Percentiles rank a stretch among this genome's conserved stretches.
These are phyloP conservation scores for Phytomonas francai DNA, from an alignment of 208 protist species.

Conservation along the genomic window DNA sequence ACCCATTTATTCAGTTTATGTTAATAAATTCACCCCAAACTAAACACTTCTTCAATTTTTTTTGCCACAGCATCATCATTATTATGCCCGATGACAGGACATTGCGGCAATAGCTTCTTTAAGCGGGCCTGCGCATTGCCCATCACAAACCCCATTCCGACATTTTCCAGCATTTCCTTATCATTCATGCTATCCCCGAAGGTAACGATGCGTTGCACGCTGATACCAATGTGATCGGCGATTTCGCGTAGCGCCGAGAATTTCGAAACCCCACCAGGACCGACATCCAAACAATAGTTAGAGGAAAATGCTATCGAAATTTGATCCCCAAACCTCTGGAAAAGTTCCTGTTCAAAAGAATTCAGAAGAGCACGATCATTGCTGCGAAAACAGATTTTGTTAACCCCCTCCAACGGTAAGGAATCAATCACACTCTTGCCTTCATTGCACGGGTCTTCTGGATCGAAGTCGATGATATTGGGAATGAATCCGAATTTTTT, in stretches of 20 bases:
- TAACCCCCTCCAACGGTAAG: slow-evolving; percentile 45
- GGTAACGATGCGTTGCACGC: not conserved
- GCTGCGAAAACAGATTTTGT: slow-evolving; percentile 65
- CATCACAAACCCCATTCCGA: slow-evolving; percentile 45
- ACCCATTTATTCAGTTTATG: slow-evolving; percentile 7
- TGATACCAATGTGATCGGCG: slow-evolving; percentile 12
- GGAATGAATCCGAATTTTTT: slow-evolving; percentile 57
- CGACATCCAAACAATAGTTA: slow-evolving; percentile 47
- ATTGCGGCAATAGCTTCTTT: slow-evolving; percentile 25
- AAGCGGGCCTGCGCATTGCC: slow-evolving; percentile 38
- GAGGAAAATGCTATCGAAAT: slow-evolving; percentile 52
- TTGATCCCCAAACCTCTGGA: slow-evolving; percentile 25
- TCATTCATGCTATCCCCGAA: slow-evolving; percentile 75
- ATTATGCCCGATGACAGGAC: slow-evolving; percentile 28
- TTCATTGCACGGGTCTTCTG: slow-evolving; percentile 12
- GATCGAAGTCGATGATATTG: slow-evolving; percentile 26
- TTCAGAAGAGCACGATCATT: slow-evolving; percentile 24
- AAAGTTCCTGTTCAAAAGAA: slow-evolving; percentile 31
- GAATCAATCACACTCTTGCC: slow-evolving; percentile 28
- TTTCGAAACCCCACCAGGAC: slow-evolving; percentile 49
- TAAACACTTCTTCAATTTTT: slow-evolving; percentile 35
- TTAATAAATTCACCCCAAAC: slow-evolving; percentile 3
- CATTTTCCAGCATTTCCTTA: slow-evolving; percentile 30
- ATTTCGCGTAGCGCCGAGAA: slow-evolving; percentile 36
- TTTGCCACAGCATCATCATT: slow-evolving; percentile 38